Percentiles rank a stretch among this genome's conserved stretches.
Conservation (phyloP, 768 basidiomycete species). For the Lactifluus pinguis region DNA sequence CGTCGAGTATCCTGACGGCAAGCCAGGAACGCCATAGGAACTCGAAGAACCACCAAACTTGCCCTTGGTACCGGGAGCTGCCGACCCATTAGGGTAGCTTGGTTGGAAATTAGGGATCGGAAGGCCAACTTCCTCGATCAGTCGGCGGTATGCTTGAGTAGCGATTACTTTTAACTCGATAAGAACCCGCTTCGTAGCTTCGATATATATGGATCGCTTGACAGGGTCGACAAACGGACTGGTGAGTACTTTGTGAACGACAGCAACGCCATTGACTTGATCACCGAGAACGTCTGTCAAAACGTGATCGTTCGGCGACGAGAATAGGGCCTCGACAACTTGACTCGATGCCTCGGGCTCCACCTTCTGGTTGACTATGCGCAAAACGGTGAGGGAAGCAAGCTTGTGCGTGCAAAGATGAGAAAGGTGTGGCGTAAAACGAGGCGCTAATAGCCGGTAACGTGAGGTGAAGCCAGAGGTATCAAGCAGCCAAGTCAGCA, state of each 20-base stretch:
- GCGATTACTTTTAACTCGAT: slow-evolving; percentile 87
- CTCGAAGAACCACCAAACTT: slow-evolving; percentile 41
- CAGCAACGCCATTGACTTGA: slow-evolving; percentile 92
- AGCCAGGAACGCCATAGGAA: slow-evolving; percentile 60
- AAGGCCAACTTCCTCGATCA: slow-evolving; percentile 92
- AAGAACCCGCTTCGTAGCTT: slow-evolving; percentile 83
- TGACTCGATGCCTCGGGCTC: slow-evolving; percentile 83
- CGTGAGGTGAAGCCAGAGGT: slow-evolving; percentile 92
- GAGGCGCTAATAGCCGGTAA: slow-evolving; percentile 87
- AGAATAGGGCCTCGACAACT: slow-evolving; percentile 84
- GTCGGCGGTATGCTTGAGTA: slow-evolving; percentile 87
- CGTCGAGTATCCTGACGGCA: slow-evolving; percentile 71
- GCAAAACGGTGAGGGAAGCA: slow-evolving; percentile 87
- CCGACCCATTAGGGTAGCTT: slow-evolving; percentile 54
- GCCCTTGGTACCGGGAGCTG: slow-evolving; percentile 52
- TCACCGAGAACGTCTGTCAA: slow-evolving; percentile 91
- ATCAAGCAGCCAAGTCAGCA: slow-evolving; percentile 95
- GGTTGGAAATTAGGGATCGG: slow-evolving; percentile 84
- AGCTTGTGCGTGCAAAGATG: slow-evolving; percentile 98
- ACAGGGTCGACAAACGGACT: slow-evolving; percentile 73
- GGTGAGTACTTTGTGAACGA: slow-evolving; percentile 86
- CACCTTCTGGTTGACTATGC: slow-evolving; percentile 94
- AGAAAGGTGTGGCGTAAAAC: slow-evolving; percentile 92
- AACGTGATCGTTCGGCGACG: slow-evolving; percentile 82
- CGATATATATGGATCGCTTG: slow-evolving; percentile 62